Base-by-base conservation (phyloP, 371 early-diverging fungal genomes). In the Caulochytrium protostelioides region DNA sequence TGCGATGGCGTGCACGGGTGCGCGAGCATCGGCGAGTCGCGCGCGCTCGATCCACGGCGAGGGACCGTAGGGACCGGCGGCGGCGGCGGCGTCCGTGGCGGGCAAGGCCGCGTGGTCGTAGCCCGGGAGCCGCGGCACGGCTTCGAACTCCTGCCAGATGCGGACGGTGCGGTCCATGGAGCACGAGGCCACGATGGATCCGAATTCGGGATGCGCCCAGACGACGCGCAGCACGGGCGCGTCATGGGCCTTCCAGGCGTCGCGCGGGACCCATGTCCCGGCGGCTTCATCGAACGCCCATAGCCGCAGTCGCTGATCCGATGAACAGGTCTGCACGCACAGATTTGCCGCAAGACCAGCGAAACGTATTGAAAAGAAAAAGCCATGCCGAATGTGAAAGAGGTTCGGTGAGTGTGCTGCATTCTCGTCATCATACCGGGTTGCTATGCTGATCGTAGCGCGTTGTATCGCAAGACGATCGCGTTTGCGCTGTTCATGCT, bases 121-220 rank as follows among this genome's bases (percentile, higher is more conserved):
- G 30, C 21, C n/a, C 19, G 22, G 22, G 10, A 20, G 34, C 13
- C 22, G 18, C 24, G 34, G 22, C 10, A 13, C 22, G 6, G 17
- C 22, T 34, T 34, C 21, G 22, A 21, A 70, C 49, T 89, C 87
- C 44, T 86, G 83, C 82, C 84, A 89, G 15, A 92, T 76, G 39
- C 73, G 67, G 3, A 87, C 80, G 15, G 75, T 74, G 18, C 84
- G 60, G 52, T 92, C 92, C 44, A 83, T 75, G 14, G 87, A 85
- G 41, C 84, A 83, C 7, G 82, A 74, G 1, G 90, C 90, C 38
- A 92, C 61, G 4, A 89, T 66, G 44, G 80, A 79, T 1, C 90
- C 90, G 44, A 75, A 89, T 47, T 87, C 89, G 6, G 92, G 90
- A 57, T 83, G 79, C 6, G 84, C 80, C 85, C 86, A 91, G 32